A percentile compares a stretch with the other conserved stretches of the same genome.
These are phyloP conservation scores for Ballota nigra DNA, from an alignment of 257 asterid species.

Conservation along the genomic window DNA sequence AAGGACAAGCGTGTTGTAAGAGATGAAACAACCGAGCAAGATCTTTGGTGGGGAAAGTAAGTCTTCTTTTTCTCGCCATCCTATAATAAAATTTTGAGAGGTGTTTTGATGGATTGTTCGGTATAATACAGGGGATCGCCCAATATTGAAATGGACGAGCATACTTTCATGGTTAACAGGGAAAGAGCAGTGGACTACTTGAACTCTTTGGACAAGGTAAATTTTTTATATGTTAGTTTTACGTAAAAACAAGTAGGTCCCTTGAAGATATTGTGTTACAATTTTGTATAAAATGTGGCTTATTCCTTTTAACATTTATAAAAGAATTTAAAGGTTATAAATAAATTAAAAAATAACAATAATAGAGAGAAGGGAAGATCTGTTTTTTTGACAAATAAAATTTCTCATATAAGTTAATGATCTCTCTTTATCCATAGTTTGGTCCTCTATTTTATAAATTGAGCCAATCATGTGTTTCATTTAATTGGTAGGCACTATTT, in stretches of 20 bases:
- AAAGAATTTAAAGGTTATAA: not conserved
- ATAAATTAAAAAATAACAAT: not conserved
- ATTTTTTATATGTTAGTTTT: too few species aligned
- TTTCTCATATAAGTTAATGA: not conserved
- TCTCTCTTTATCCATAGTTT: not conserved
- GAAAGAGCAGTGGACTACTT: conserved; percentile 97
- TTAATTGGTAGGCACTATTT: not conserved
- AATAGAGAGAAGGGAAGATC: not conserved
- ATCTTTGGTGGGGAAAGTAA: conserved; percentile 83
- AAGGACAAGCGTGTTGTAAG: conserved; percentile 78
- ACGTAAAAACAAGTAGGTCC: too few species aligned
- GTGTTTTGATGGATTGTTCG: not conserved
- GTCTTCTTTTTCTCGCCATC: not conserved
- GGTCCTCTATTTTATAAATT: not conserved
- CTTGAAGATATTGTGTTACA: too few species aligned
- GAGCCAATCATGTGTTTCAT: not conserved
- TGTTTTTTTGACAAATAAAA: not conserved
- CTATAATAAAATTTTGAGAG: too few species aligned
- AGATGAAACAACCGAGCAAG: conserved; percentile 53
- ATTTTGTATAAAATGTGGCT: not conserved
- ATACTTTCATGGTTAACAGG: conserved; percentile 88
- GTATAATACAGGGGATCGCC: conserved; percentile 69
- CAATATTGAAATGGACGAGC: conserved; percentile 96
- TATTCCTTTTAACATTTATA: not conserved
- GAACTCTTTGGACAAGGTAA: conserved; percentile 91